phyloP scores from a whole-genome alignment of 176 grass and related monocot genomes.

The Coix lacrymajobi region DNA sequence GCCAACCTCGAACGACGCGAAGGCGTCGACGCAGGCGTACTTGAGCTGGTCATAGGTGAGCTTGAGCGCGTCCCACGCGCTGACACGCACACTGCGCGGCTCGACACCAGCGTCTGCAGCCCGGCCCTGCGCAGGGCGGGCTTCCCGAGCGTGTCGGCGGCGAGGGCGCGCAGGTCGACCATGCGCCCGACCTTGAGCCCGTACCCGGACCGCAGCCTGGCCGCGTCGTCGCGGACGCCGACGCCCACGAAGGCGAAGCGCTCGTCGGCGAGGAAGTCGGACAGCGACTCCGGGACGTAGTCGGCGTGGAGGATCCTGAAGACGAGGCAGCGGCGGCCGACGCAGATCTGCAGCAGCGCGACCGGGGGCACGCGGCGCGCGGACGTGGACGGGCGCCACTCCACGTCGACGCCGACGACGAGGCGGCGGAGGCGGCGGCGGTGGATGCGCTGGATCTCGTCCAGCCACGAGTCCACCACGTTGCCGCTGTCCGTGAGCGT shows the following conservation, averaged over 20 bases:
- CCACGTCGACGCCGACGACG: background rate
- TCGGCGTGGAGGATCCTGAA: constrained; percentile 36
- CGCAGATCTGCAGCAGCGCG: background rate
- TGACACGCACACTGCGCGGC: background rate
- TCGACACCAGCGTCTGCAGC: constrained; percentile 16
- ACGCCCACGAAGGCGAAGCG: constrained; percentile 39
- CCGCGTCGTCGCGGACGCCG: constrained; percentile 4
- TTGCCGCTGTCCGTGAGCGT: background rate
- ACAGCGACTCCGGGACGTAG: constrained; percentile 12
- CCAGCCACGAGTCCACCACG: background rate
- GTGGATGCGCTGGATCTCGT: background rate
- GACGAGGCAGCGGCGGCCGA: background rate
- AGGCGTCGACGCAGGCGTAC: constrained; percentile 38
- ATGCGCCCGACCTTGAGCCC: background rate
- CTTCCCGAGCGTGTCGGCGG: background rate
- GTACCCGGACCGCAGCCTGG: background rate
- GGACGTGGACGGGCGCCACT: background rate
- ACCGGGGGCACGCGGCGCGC: background rate
- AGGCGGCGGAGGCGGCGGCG: background rate
- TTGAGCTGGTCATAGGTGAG: constrained; percentile 17
- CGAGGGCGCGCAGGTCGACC: background rate
- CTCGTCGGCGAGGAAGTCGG: background rate
- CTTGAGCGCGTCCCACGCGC: background rate
- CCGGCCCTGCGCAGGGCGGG: background rate
- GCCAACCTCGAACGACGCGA: constrained; percentile 33